Base-by-base conservation (phyloP, 768 basidiomycete species). In the Mycena polygramma region DNA sequence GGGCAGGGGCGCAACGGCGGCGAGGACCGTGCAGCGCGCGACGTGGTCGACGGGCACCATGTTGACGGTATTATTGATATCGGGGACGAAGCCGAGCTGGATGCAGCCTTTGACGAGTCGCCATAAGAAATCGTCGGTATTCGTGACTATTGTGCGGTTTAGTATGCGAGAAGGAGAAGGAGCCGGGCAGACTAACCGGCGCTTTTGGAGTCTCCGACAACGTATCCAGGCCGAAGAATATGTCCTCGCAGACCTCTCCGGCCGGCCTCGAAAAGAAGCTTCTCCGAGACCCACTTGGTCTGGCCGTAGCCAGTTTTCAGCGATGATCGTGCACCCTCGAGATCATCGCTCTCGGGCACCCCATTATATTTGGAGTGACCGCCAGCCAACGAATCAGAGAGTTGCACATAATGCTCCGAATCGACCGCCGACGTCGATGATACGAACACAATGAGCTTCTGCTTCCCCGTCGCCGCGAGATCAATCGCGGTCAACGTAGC, bases 51-150 rank as follows among this genome's bases (percentile, higher is more conserved):
- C 98, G 0, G 98, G 98, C 10, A 97, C 95, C 92, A 98, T 97
- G 82, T 99, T 99, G 76, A 99, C 88, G 1, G 95, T 93, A 81
- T 99, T 99, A 85, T 98, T 96, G 80, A 99, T 98, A 78, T 99
- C 95, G 13, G 98, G 98, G 3, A 96, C 91, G 48, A 95, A 88
- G 1, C 97, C 97, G n/a, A 99, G 91, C 78, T 99, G 98, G 45
- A 98, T 87, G 77, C 96, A 98, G n/a, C 98, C 98, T 80, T 99
- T 99, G 77, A 98, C 94, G 80, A 99, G 84, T 4, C 98, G 90
- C 97, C 97, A 99, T 65, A 99, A 90, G 81, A 99, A 99, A 79
- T 99, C 98, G 75, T 99, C 97, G 41, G 98, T 99, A 82, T 99
- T 99, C 15, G 97, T 98, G 5, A 98, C 97, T 95, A 35, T 9